Evolutionary conservation across 106 monocot genomes (phyloP), one percentile per base, ranked within the genome.

Genomic region (Dendrobium huoshanense): DNA sequence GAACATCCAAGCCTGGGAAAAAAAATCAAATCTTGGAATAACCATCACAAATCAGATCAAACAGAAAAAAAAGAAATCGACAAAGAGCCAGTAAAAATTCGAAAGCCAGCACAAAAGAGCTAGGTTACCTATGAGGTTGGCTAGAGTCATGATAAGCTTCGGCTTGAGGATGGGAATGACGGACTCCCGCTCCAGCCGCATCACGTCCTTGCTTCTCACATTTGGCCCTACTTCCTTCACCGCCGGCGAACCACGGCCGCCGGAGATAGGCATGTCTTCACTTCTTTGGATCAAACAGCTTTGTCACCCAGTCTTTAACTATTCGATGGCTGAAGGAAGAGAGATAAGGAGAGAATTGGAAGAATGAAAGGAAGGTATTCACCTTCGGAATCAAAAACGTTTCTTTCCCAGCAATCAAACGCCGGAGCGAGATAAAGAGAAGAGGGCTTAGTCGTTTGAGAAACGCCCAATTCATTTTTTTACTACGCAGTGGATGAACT

Each of bases 161-260:
- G 95, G 95, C 80, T 95, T 95, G 25, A 95, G 78, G 80, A 95
- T 82, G 48, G 95, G 93, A 64, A 95, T 89, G 42, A 95, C 95
- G 31, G 91, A 91, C 72, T 95, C 95, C 43, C 86, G 75, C 85
- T 93, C 88, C 68, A 95, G 72, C 77, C 88, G 85, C 48, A 95
- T 84, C 83, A 93, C 85, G 56, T 95, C 95, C 83, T 91, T 95
- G 45, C 70, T 74, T 80, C 74, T 82, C 86, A 70, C 80, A 73
- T 64, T 75, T 5, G 25, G 72, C 51, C 79, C 48, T 29, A 40
- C 45, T 67, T 75, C 79, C 75, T 29, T 49, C 49, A 11, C 49
- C 11, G 76, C 22, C 48, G 25, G 48, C 76, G 48, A 49, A 10
- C 18, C 13, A 25, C 27, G 27, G 22, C 47, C 76, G 25, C 48